A percentile compares a stretch with the other conserved stretches of the same genome.
phyloP scores from a whole-genome alignment of 1,284 basidiomycete species.

The Anthracocystis walkeri region DNA sequence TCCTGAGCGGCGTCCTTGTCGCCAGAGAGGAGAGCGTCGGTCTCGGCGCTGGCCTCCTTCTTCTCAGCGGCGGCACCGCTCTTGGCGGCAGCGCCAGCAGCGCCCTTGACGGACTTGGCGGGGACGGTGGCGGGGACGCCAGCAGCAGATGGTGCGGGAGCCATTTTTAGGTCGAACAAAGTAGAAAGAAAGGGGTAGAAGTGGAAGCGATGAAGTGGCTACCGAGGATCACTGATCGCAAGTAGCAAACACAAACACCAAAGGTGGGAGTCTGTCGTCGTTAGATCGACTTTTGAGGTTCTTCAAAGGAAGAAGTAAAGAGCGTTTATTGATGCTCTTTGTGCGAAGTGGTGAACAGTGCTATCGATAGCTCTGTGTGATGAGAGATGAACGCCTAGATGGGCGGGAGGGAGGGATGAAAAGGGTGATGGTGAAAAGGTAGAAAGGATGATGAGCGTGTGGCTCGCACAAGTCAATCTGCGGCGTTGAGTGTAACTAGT shows the following conservation, averaged over 20 bases:
- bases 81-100: slow-evolving; percentile 67
- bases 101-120: slow-evolving; percentile 65
- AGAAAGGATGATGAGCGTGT: neutral
- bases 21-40: slow-evolving; percentile 68
- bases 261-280: slow-evolving; percentile 26
- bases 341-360: slow-evolving; percentile 31
- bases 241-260: slow-evolving; percentile 26
- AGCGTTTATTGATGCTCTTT: slow-evolving; percentile 27
- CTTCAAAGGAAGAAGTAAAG: slow-evolving; percentile 32
- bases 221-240: slow-evolving; percentile 30
- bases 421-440: slow-evolving; percentile 30
- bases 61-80: slow-evolving; percentile 65
- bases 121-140: slow-evolving; percentile 66
- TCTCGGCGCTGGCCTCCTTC: slow-evolving; percentile 70
- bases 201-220: slow-evolving; percentile 11
- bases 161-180: slow-evolving; percentile 31
- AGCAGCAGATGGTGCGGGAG: slow-evolving; percentile 57
- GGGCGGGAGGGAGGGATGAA: slow-evolving; percentile 26
- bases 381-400: slow-evolving; percentile 25
- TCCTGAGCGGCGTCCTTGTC: slow-evolving; percentile 71
- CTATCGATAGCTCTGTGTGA: slow-evolving; percentile 46
- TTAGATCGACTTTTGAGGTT: slow-evolving; percentile 37
- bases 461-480: slow-evolving; percentile 11
- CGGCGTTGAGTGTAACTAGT: neutral
- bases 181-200: neutral